A percentile compares a stretch with the other conserved stretches of the same genome.
Evolutionary conservation across 2,329 filamentous ascomycete genomes (phyloP).

Genomic region (Xylariaceae sp.): DNA sequence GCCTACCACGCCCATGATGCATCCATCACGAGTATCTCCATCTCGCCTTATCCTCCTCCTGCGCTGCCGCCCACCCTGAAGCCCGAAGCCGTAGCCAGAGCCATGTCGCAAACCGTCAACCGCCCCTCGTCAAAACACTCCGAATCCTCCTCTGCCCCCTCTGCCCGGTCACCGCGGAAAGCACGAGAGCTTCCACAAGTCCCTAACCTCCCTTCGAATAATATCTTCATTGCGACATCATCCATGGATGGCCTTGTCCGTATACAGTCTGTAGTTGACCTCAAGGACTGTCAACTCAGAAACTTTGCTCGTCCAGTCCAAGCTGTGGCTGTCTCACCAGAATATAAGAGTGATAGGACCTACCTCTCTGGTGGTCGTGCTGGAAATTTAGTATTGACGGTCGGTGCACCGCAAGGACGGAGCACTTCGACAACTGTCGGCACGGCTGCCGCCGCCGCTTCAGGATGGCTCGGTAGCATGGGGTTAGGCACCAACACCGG

Average conservation of each 20-base stretch:
- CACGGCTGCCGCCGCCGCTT: constrained; percentile 81
- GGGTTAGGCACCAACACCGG: constrained; percentile 80
- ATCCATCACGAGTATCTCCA: constrained; percentile 86
- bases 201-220: constrained; percentile 80
- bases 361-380: constrained; percentile 92
- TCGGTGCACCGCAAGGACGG: constrained; percentile 78
- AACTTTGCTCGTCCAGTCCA: constrained; percentile 95
- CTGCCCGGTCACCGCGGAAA: constrained; percentile 46
- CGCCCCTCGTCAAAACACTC: constrained; percentile 49
- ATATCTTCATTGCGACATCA: constrained; percentile 91
- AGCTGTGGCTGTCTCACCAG: constrained; percentile 90
- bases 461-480: constrained; percentile 90
- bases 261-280: constrained; percentile 83
- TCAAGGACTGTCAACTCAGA: constrained; percentile 87
- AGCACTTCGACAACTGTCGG: constrained; percentile 88
- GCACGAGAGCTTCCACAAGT: constrained; percentile 59
- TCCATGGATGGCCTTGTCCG: constrained; percentile 97
- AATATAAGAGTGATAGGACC: constrained; percentile 86
- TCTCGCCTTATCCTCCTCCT: constrained; percentile 82
- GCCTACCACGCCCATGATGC: constrained; percentile 93
- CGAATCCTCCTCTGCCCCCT: constrained; percentile 53
- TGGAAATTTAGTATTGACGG: constrained; percentile 85
- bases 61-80: constrained; percentile 56
- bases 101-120: constrained; percentile 45
- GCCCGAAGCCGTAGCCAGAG: constrained; percentile 49